Evolutionary conservation across 73 alveolate genomes (phyloP).

Genomic region (Symbiodinium pilosum): DNA sequence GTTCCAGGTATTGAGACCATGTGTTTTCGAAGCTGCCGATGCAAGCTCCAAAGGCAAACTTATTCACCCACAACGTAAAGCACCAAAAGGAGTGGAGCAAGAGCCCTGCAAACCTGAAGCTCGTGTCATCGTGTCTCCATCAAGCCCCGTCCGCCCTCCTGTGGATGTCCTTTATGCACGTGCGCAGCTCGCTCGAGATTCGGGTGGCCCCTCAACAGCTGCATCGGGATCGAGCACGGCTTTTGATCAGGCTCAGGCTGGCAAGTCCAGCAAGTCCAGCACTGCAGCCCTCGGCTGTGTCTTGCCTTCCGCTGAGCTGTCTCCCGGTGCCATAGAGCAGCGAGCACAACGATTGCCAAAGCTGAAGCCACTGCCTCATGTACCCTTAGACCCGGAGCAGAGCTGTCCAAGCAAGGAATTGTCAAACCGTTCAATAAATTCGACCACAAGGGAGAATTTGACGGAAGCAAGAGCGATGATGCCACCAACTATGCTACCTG

Average conservation of each 20-base stretch:
- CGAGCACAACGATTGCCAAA: not conserved
- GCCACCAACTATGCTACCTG: not conserved
- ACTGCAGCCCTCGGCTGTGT: not conserved
- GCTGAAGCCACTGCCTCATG: not conserved
- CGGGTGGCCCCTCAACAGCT: not conserved
- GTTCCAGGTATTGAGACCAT: constrained; percentile 36
- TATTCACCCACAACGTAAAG: not conserved
- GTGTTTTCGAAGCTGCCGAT: constrained; percentile 16
- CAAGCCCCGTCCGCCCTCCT: constrained; percentile 56
- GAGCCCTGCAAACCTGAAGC: not conserved
- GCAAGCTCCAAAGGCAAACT: not conserved
- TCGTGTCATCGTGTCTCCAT: not conserved
- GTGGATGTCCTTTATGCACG: constrained; percentile 60
- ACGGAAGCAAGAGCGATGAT: not conserved
- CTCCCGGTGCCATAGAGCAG: not conserved
- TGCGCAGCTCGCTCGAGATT: constrained; percentile 51
- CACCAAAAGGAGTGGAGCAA: not conserved
- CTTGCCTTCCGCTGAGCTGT: not conserved
- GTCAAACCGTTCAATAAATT: not conserved
- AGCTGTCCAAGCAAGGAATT: not conserved
- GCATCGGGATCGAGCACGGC: not conserved
- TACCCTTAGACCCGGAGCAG: not conserved
- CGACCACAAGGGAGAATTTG: not conserved
- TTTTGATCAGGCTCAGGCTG: not conserved
- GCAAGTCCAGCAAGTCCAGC: not conserved